Percentiles rank a stretch among this genome's conserved stretches.
phyloP scores from a whole-genome alignment of 768 basidiomycete genomes.

The Leccinum longicurvipes region DNA sequence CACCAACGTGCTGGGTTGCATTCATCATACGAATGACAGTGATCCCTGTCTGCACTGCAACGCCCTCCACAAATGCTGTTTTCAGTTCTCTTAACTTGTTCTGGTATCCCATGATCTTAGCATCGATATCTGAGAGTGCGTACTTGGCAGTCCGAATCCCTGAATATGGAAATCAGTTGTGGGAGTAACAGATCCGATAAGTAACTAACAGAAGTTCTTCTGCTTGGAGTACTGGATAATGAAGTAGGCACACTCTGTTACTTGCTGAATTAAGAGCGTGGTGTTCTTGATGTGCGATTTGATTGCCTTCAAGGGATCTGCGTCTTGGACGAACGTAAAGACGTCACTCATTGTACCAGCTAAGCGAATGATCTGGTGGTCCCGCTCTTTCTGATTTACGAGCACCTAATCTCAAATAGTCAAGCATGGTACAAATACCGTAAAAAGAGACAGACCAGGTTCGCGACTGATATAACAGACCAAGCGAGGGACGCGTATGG shows the following conservation, averaged over 20 bases:
- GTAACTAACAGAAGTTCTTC: not conserved
- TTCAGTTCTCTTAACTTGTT: not conserved
- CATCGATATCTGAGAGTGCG: constrained; percentile 1
- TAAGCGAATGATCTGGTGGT: not conserved
- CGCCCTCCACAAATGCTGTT: not conserved
- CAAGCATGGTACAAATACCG: too few relatives aligned
- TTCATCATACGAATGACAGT: constrained; percentile 4
- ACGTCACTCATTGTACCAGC: not conserved
- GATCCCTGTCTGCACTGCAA: not conserved
- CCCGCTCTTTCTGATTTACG: too few relatives aligned
- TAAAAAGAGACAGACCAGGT: not conserved
- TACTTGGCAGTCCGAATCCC: not conserved
- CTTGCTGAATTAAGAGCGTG: constrained; percentile 3
- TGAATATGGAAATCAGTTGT: not conserved
- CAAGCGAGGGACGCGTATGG: not conserved
- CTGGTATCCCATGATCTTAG: not conserved
- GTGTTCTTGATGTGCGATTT: not conserved
- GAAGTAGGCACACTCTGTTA: constrained; percentile 9
- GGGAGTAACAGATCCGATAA: not conserved
- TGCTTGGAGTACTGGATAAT: constrained; percentile 1
- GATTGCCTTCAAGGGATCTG: not conserved
- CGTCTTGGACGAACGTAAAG: not conserved
- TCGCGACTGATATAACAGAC: not conserved
- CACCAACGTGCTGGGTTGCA: not conserved
- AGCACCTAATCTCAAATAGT: too few relatives aligned